Evolutionary conservation across 495 filamentous ascomycete genomes (phyloP).

Genomic region (Cladorrhinum samala): DNA sequence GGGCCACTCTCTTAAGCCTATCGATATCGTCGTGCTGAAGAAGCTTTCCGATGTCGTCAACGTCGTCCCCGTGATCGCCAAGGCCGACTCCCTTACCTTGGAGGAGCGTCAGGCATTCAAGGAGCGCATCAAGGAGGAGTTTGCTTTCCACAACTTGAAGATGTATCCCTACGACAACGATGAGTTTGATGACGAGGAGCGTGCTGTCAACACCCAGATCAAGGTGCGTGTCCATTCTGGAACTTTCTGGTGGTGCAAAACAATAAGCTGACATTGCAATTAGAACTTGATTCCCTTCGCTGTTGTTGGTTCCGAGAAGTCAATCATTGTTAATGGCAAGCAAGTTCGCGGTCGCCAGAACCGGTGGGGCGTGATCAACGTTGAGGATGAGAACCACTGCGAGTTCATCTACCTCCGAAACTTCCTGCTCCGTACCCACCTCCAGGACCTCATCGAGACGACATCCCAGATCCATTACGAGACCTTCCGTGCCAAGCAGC

Average conservation of each 20-base stretch:
- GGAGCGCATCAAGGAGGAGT: slow-evolving; percentile 98
- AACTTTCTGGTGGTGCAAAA: not conserved
- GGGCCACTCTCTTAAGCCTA: slow-evolving; percentile 94
- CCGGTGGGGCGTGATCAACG: slow-evolving; percentile 98
- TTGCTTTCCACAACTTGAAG: slow-evolving; percentile 98
- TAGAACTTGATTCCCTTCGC: slow-evolving; percentile 95
- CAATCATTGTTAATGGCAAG: slow-evolving; percentile 93
- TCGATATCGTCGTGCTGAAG: slow-evolving; percentile 98
- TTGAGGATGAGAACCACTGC: slow-evolving; percentile 98
- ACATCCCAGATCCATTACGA: slow-evolving; percentile 99
- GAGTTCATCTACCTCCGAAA: slow-evolving; percentile 98
- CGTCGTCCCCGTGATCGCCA: slow-evolving; percentile 97
- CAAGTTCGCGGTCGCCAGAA: slow-evolving; percentile 97
- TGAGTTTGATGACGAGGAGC: slow-evolving; percentile 95
- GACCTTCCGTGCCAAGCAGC: slow-evolving; percentile 98
- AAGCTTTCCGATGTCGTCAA: slow-evolving; percentile 99
- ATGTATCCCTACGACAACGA: slow-evolving; percentile 99
- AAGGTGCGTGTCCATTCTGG: slow-evolving; percentile 59
- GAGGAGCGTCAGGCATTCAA: slow-evolving; percentile 96
- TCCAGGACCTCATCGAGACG: slow-evolving; percentile 97
- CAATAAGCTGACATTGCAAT: slow-evolving; percentile 9
- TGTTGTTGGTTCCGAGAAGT: slow-evolving; percentile 96
- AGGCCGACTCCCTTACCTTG: slow-evolving; percentile 91
- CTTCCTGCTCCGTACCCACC: slow-evolving; percentile 93
- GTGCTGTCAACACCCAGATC: slow-evolving; percentile 86